Conservation (phyloP, 768 basidiomycete genomes). For the Suillus sp. region DNA sequence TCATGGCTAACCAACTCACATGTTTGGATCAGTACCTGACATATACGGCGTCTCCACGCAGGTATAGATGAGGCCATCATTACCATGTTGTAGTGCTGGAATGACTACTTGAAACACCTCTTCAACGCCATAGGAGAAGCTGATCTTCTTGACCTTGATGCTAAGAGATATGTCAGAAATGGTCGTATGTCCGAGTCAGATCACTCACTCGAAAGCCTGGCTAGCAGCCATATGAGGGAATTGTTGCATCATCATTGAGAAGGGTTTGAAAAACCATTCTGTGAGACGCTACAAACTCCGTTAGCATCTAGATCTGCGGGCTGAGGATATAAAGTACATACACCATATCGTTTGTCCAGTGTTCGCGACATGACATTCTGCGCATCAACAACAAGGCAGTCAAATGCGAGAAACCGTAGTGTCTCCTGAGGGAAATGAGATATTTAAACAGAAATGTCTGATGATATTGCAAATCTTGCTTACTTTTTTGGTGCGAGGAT, state of each 20-base stretch:
- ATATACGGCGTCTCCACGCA: slow-evolving; percentile 82
- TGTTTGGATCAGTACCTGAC: slow-evolving; percentile 82
- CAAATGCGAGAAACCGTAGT: slow-evolving; percentile 84
- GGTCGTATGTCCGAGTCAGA: slow-evolving; percentile 3
- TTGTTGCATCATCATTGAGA: slow-evolving; percentile 65
- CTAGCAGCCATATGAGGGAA: slow-evolving; percentile 63
- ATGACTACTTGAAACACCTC: slow-evolving; percentile 85
- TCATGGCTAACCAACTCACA: slow-evolving; percentile 51
- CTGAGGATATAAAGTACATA: slow-evolving; percentile 39
- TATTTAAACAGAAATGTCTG: slow-evolving; percentile 7
- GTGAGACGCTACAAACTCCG: slow-evolving; percentile 48
- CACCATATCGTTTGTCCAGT: slow-evolving; percentile 88
- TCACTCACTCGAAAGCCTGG: slow-evolving; percentile 83
- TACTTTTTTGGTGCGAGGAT: slow-evolving; percentile 72
- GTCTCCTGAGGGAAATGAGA: slow-evolving; percentile 57
- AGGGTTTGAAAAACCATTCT: slow-evolving; percentile 83
- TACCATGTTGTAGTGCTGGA: slow-evolving; percentile 84
- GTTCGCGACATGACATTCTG: slow-evolving; percentile 85
- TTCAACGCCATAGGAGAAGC: slow-evolving; percentile 83
- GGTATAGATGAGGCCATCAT: slow-evolving; percentile 97
- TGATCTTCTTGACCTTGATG: slow-evolving; percentile 85
- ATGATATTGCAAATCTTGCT: slow-evolving; percentile 24
- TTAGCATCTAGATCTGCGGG: background rate
- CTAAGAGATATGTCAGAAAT: slow-evolving; percentile 41
- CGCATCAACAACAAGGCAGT: slow-evolving; percentile 85